Evolutionary conservation across 768 basidiomycete species (phyloP), one percentile per base, ranked within the genome.

Genomic region (Leccinum disarticulatum): DNA sequence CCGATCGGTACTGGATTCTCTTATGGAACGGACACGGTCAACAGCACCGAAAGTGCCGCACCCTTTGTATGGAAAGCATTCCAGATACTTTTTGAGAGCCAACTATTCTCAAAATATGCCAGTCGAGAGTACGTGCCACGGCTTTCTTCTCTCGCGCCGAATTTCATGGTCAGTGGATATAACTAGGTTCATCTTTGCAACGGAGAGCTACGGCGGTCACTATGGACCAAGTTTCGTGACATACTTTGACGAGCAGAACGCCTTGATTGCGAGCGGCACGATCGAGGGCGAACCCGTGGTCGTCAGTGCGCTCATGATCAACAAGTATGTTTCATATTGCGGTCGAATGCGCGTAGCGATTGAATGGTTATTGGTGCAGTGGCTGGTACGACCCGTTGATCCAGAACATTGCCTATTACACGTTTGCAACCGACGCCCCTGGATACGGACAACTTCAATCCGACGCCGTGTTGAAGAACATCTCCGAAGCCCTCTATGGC

Each of bases 141-240:
- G 2, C 8, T 36, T 0, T 46, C 5, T n/a, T n/a, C 14, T 53
- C 6, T 28, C 6, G 30, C 17, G 9, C 17, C 48, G 7, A 14
- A 52, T 15, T 14, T 15, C 28, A 17, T 19, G 4, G 22, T 56
- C 27, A 55, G 7, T 52, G 19, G 17, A 30, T 17, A 43, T 38
- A 0, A 22, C 19, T 41, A 86, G 86, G 63, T 86, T 87, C 62
- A 80, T 86, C 38, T 78, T 87, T 51, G 79, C 84, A 2, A 86
- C 86, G 6, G 86, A 88, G 67, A 85, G 84, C 54, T 88, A 86
- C 57, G 87, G 87, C 6, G 86, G 86, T 0, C 86, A 88, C 65
- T 88, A 86, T 66, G 86, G 82, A 1, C 85, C 87, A 4, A 77
- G 76, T 51, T 87, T 87, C 61, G 84, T 85, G 31, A 82, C 82